Evolutionary conservation across 2,329 filamentous ascomycete genomes (phyloP), one percentile per base, ranked within the genome.

Genomic region (Fusarium torulosum): DNA sequence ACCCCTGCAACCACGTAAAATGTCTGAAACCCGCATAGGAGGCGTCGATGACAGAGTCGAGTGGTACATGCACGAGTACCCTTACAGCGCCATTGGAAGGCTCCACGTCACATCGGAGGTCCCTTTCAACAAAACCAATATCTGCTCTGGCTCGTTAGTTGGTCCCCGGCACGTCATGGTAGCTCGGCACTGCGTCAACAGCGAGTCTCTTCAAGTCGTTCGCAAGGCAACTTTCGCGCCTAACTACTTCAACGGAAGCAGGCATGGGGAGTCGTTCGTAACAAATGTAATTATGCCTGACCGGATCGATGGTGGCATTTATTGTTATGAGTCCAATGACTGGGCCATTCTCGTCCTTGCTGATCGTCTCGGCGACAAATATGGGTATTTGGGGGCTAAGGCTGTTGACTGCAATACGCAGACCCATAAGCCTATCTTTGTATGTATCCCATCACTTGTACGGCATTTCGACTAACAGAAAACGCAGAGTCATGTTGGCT

Each of bases 321-420:
- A 13, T 29, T 29, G 45, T n/a, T 4, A 17, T 10, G 33, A 6
- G 2, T 3, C 4, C 23, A 37, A 66, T 10, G 63, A 66, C 7
- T 66, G 63, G 57, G 63, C 56, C 1, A 20, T 66, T 3, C 27
- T 66, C 2, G 25, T 67, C 21, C 49, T 67, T 8, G 47, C 31
- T 15, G 53, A 63, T 25, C 44, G 43, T 5, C 15, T 66, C 13
- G 63, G 53, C 2, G 58, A 63, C 2, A 27, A 1, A 4, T 35
- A 42, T 17, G 63, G 63, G 2, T 66, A 63, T 8, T 13, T 67
- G 1, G 63, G 51, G 10, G 29, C 31, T 4, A 63, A 42, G 4
- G 17, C n/a, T 5, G 20, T 63, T 0, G 40, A 63, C 6, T 46
- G 43, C 15, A 10, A 11, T 4, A 40, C n/a, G 2, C 27, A 53